Conservation (phyloP, 805 yeast genomes). For the Yamadazyma nakazawae region DNA sequence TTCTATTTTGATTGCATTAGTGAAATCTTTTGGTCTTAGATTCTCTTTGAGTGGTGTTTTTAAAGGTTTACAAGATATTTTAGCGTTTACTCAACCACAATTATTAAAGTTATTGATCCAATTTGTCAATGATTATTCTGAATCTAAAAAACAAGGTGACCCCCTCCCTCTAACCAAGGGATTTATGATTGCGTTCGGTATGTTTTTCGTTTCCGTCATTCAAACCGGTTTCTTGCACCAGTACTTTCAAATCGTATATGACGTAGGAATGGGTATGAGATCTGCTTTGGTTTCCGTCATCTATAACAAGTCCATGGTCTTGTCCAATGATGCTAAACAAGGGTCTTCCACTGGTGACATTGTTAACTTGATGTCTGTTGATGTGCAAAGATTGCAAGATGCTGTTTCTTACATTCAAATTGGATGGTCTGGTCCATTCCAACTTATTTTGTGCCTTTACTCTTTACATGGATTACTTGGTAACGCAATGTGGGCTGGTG, state of each 20-base stretch:
- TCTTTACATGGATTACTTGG: conserved; percentile 75
- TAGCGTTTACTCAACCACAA: conserved; percentile 48
- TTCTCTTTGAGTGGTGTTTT: conserved; percentile 68
- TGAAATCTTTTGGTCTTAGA: conserved; percentile 71
- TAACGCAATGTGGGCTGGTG: conserved; percentile 96
- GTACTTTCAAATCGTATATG: conserved; percentile 71
- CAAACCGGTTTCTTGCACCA: conserved; percentile 78
- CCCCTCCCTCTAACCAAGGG: conserved; percentile 69
- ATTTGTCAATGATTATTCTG: conserved; percentile 37
- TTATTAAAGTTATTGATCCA: conserved; percentile 27
- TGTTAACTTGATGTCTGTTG: conserved; percentile 92
- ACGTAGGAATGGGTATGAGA: conserved; percentile 72
- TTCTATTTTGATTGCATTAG: conserved; percentile 59
- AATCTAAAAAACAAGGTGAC: conserved; percentile 31
- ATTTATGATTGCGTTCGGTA: conserved; percentile 66
- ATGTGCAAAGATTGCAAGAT: conserved; percentile 84
- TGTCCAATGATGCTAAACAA: conserved; percentile 70
- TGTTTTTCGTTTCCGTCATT: conserved; percentile 74
- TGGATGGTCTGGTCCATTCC: conserved; percentile 93
- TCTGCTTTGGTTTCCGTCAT: conserved; percentile 65
- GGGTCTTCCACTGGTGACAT: conserved; percentile 85
- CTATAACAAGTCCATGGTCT: conserved; percentile 62
- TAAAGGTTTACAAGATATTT: conserved; percentile 70
- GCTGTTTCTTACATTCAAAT: conserved; percentile 73
- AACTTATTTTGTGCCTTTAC: conserved; percentile 68